phyloP scores from a whole-genome alignment of 2,329 filamentous ascomycete genomes.

The Ceratocystiopsis minuta region DNA sequence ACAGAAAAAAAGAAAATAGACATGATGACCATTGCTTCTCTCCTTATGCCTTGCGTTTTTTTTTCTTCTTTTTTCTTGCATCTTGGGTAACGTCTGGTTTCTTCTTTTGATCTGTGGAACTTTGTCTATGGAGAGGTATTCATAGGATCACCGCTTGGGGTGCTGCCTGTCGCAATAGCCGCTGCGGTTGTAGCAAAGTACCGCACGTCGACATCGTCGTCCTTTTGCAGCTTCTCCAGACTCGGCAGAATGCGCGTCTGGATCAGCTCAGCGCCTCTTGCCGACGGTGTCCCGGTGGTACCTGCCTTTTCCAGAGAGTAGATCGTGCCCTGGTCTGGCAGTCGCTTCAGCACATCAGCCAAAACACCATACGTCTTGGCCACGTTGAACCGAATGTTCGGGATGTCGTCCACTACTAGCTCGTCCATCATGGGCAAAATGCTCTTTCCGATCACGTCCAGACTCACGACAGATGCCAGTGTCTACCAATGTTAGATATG shows the following conservation, averaged over 20 bases:
- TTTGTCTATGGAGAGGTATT: conserved; percentile 45
- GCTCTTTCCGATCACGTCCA: conserved; percentile 81
- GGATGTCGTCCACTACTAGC: conserved; percentile 84
- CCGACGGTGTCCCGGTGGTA: conserved; percentile 41
- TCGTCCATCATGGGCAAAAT: conserved; percentile 94
- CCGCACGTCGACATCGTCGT: conserved; percentile 93
- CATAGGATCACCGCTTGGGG: conserved; percentile 38
- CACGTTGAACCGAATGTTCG: conserved; percentile 98
- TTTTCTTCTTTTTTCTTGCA: conserved; percentile 1
- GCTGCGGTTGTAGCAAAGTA: conserved; percentile 92
- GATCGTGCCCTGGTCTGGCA: conserved; percentile 78
- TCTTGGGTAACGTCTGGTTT: conserved; percentile 5
- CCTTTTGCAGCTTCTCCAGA: conserved; percentile 86
- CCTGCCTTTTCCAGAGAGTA: conserved; percentile 69
- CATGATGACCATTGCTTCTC: too few species aligned
- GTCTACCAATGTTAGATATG: conserved; percentile 40
- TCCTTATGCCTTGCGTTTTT: too few species aligned
- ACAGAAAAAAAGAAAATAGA: too few species aligned
- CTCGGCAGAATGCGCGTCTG: conserved; percentile 75
- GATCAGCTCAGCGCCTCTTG: conserved; percentile 61
- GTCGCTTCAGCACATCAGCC: conserved; percentile 76
- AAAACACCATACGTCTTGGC: conserved; percentile 91
- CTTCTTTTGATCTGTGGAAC: conserved; percentile 7
- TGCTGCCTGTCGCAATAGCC: conserved; percentile 31
- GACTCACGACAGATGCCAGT: conserved; percentile 76